Base-by-base conservation (phyloP, 257 asterid genomes). In the Capsicum pubescens region DNA sequence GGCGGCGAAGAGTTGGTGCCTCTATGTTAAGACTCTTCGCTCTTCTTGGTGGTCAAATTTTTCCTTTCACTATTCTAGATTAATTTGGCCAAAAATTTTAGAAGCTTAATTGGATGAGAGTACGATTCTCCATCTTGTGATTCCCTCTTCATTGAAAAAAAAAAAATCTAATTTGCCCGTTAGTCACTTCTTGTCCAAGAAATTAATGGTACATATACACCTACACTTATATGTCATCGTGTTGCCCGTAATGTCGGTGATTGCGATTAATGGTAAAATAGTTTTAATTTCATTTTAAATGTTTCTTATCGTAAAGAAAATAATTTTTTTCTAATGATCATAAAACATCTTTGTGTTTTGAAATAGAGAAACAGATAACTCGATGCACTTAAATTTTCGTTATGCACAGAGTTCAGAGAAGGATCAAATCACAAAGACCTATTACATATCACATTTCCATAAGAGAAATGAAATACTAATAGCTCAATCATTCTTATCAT, bases 1-100 rank as follows among this genome's bases (percentile, higher is more conserved):
- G 81, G 81, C 81, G 64, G 42, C 81, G 64, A 8, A 46, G 14
- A 12, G 79, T 63, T 42, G 32, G 39, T 60, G 78, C 17, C 63
- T 68, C 56, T 83, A 76, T 48, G 7, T 50, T 59, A 39, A 17
- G 44, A 77, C 87, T 55, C 85, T 86, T 80, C 87, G 81, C 83
- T 83, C 83, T 81, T 82, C 81, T 19, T 17, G 80, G 52, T 16
- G 68, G 83, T 81, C 88, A 85, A 19, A 0, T 10, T 6, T 15
- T 17, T 8, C 32, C 14, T 9, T 32, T 64, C 39, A 26, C 71
- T 64, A 26, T 26, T 64, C 71, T 10, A 64, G 44, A 32, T 32
- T 26, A 26, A n/a, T n/a, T 39, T 39, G 44, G 44, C 44, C 5
- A 4, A 4, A 1, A 39, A 3, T 39, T 39, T 39, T 39, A 39